Percentiles rank a stretch among this genome's conserved stretches.
Evolutionary conservation across 2,329 filamentous ascomycete species (phyloP).

Genomic region (Pestalotiopsis sp.): DNA sequence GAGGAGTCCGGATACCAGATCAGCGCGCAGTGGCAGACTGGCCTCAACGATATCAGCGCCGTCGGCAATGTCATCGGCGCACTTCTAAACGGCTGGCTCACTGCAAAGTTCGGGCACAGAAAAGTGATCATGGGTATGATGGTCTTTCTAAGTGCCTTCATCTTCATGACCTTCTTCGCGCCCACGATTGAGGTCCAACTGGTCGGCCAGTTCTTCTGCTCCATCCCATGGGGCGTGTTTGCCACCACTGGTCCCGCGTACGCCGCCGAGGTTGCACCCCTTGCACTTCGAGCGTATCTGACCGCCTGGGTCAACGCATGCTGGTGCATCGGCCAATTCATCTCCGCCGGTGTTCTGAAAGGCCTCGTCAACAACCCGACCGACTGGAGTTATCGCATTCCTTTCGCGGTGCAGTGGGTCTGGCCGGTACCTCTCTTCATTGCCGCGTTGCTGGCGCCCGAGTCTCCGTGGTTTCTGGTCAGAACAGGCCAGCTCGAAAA

Average conservation of each 20-base stretch:
- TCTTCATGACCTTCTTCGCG: constrained; percentile 53
- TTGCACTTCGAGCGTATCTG: constrained; percentile 25
- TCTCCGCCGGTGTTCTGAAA: constrained; percentile 25
- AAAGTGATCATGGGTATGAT: constrained; percentile 44
- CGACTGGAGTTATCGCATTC: constrained; percentile 31
- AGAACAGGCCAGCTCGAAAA: constrained; percentile 22
- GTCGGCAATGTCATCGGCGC: constrained; percentile 41
- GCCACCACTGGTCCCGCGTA: constrained; percentile 26
- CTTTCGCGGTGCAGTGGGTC: constrained; percentile 42
- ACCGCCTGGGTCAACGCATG: constrained; percentile 26
- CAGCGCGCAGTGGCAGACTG: constrained; percentile 53
- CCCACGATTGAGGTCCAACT: constrained; percentile 43
- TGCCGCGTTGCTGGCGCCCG: constrained; percentile 11
- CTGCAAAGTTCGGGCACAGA: constrained; percentile 44
- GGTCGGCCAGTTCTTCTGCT: constrained; percentile 47
- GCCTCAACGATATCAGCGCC: constrained; percentile 39
- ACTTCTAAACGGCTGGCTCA: constrained; percentile 43
- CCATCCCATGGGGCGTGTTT: constrained; percentile 19
- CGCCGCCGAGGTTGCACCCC: constrained; percentile 26
- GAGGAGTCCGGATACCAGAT: constrained; percentile 39
- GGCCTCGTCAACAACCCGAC: constrained; percentile 21
- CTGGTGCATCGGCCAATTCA: constrained; percentile 24
- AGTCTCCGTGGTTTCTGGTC: constrained; percentile 16
- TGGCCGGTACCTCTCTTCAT: constrained; percentile 30
- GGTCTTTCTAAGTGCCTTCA: constrained; percentile 41